Evolutionary conservation across 108 stramenopile genomes (phyloP).

Genomic region (Heterococcus sp.): DNA sequence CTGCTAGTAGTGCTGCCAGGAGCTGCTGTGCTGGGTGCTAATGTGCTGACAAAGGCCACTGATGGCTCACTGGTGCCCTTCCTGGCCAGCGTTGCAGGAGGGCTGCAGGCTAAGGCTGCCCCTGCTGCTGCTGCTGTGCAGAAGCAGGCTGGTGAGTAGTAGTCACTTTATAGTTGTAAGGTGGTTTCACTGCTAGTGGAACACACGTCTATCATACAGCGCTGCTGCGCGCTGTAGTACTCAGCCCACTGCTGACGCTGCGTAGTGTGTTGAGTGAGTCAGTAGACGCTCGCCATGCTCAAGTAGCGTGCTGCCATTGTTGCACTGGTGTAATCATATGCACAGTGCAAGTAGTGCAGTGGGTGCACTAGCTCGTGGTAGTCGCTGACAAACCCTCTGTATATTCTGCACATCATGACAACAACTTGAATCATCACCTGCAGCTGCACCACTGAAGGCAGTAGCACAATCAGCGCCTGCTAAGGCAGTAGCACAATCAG

Average conservation of each 20-base stretch:
- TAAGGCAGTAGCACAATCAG: too few species aligned
- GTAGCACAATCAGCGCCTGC: too few species aligned
- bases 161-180: background rate
- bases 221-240: background rate
- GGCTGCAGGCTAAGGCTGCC: background rate
- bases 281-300: too few species aligned
- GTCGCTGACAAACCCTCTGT: too few species aligned
- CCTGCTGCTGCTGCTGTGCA: background rate
- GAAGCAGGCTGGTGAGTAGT: background rate
- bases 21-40: constrained; percentile 16
- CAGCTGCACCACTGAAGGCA: too few species aligned
- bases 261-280: too few species aligned
- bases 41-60: constrained; percentile 4
- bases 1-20: constrained; percentile 34
- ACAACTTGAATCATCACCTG: too few species aligned
- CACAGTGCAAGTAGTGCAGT: too few species aligned
- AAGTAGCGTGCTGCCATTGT: too few species aligned
- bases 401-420: too few species aligned
- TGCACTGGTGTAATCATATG: too few species aligned
- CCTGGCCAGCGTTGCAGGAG: background rate
- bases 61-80: background rate
- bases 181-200: background rate
- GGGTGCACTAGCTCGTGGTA: too few species aligned
- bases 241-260: background rate
- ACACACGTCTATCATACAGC: background rate